Evolutionary conservation across 1,284 basidiomycete genomes (phyloP), one percentile per base, ranked within the genome.

Genomic region (Schizophyllum amplum): DNA sequence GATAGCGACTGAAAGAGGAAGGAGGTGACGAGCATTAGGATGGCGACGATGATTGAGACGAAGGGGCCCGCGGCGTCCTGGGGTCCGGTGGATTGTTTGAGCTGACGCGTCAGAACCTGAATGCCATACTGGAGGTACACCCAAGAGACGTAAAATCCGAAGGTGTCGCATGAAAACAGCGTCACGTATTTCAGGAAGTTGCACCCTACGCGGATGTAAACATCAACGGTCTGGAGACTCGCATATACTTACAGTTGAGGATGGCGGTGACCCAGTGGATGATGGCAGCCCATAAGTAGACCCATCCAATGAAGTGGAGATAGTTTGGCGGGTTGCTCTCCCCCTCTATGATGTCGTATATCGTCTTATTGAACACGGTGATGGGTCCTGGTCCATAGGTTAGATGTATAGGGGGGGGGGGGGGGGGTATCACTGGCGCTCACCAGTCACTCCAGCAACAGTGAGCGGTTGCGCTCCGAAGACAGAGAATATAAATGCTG

Each of bases 371-470:
- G 67, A 95, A 86, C 5, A 95, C 88, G 1, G 91, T 93, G 66
- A 94, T 94, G 0, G 92, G 92, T 26, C 91, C 88, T 86, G 62
- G n/a, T n/a, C 42, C 48, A 55, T 50, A 48, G n/a, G n/a, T n/a
- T n/a, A n/a, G n/a, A n/a, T n/a, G n/a, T n/a, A n/a, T n/a, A n/a
- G n/a, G 47, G 6, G 59, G 25, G 33, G 55, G 51, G 49, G 11
- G 23, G 52, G 33, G 33, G 48, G 22, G 22, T 50, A 50, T 50
- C 11, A 11, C 48, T 50, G 5, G 11, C 11, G 21, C 3, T 11
- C 51, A 84, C 91, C 92, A 20, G 95, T 98, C 1, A 98, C 93
- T 9, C 95, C 95, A 2, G 93, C 92, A 58, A 98, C 95, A 53
- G 92, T 91, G 1, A 98, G 75, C 0, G 95, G 95, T 68, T 98